Evolutionary conservation across 192 early-diverging fungal genomes (phyloP), one percentile per base, ranked within the genome.

Genomic region (Coemansia sp.): DNA sequence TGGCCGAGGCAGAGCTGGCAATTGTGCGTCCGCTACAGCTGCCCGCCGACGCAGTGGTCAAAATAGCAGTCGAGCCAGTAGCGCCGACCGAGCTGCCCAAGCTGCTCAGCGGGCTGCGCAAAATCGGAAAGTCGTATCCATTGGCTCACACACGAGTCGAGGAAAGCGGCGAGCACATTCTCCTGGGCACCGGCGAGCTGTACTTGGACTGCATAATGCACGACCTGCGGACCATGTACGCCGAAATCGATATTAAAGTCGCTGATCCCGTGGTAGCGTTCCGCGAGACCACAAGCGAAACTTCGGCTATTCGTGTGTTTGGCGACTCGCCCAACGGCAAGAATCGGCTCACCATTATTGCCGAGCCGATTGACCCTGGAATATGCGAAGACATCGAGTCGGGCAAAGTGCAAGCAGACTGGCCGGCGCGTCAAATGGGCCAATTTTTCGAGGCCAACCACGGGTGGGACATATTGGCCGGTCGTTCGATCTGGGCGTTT

Each of bases 251-350:
- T 63, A 86, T 99, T 66, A 97, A 96, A 82, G 94, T 99, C n/a
- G 88, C 95, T 0, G 96, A 99, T 73, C 96, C 97, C 5, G 94
- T 96, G 12, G 96, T 98, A 11, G 82, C 87, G 54, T 98, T 99
- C 78, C 89, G 92, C 57, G 97, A 99, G 69, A 97, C 95, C 6
- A 95, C 97, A 0, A 86, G 93, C 0, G 96, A 98, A 75, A 95
- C 92, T 8, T 95, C 93, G 23, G 82, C 92, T 9, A 79, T 98
- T 61, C 95, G 96, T 62, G 96, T 94, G 68, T 96, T 92, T 85
- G 97, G 94, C 5, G 93, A 97, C 71, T 96, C 97, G 15, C 93
- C 95, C n/a, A 99, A 99, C 80, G 94, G 94, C 77, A 95, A 95
- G 66, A 99, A 99, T 87, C 92, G 96, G 55, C 65, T 99, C 44